Evolutionary conservation across 73 alveolate genomes (phyloP).

Genomic region (Paramecium pentaurelia): DNA sequence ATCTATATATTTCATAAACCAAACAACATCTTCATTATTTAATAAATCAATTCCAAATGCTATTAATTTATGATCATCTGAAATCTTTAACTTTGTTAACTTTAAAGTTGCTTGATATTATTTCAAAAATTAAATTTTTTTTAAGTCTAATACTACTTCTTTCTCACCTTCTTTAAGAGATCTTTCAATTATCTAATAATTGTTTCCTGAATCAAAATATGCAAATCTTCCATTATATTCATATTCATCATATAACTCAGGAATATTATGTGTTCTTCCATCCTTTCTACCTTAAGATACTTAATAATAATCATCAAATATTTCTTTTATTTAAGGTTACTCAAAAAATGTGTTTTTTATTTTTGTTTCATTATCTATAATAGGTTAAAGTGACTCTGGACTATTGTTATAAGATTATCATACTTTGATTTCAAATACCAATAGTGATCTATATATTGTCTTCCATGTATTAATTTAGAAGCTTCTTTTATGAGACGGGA

Average conservation of each 20-base stretch:
- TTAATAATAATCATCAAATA: constrained; percentile 7
- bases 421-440: constrained; percentile 41
- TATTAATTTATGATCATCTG: constrained; percentile 55
- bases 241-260: constrained; percentile 54
- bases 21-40: constrained; percentile 42
- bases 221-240: constrained; percentile 49
- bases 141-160: constrained; percentile 34
- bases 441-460: constrained; percentile 7
- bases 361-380: not conserved
- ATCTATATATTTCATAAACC: constrained; percentile 38
- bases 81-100: constrained; percentile 39
- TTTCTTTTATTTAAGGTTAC: constrained; percentile 13
- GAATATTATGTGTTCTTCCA: constrained; percentile 39
- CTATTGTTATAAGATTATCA: not conserved
- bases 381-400: not conserved
- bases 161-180: not conserved
- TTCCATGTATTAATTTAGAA: constrained; percentile 5
- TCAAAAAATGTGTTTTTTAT: not conserved
- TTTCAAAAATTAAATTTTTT: constrained; percentile 16
- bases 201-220: constrained; percentile 40
- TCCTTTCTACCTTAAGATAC: constrained; percentile 39
- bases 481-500: constrained; percentile 11
- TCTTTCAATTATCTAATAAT: constrained; percentile 46
- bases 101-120: constrained; percentile 20
- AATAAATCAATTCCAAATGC: constrained; percentile 57